Evolutionary conservation across 352 stramenopile species (phyloP).

Genomic region (Globisporangium apiculatum): DNA sequence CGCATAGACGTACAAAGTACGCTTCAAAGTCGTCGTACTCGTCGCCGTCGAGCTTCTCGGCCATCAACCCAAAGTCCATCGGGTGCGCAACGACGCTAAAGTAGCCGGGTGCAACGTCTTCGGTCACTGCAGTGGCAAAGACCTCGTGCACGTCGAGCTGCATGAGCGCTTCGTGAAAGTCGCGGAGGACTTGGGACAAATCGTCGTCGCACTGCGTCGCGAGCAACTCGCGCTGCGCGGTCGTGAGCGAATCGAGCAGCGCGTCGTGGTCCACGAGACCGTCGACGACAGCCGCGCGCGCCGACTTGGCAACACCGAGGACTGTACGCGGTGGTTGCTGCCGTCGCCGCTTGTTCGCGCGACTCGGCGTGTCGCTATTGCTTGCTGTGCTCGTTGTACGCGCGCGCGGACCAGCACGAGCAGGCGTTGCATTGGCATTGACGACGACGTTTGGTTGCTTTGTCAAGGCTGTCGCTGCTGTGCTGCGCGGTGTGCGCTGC

Average conservation of each 20-base stretch:
- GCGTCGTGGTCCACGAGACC: conserved; percentile 34
- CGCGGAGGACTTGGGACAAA: conserved; percentile 37
- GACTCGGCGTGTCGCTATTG: neutral
- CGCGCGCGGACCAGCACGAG: neutral
- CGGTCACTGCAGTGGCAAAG: conserved; percentile 86
- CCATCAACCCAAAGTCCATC: conserved; percentile 94
- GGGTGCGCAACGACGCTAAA: conserved; percentile 82
- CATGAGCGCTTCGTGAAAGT: conserved; percentile 68
- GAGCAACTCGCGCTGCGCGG: conserved; percentile 44
- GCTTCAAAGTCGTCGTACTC: conserved; percentile 60
- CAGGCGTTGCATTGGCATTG: neutral
- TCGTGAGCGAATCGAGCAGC: conserved; percentile 46
- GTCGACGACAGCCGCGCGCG: conserved; percentile 6
- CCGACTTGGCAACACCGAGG: conserved; percentile 1
- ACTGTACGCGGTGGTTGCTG: conserved; percentile 29
- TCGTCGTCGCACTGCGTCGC: conserved; percentile 53
- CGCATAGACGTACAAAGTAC: conserved; percentile 54
- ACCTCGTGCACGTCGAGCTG: conserved; percentile 74
- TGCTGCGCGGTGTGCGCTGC: neutral
- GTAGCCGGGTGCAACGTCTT: conserved; percentile 91
- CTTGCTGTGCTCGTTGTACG: conserved; percentile 4
- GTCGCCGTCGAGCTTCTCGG: conserved; percentile 50
- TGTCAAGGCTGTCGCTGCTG: neutral
- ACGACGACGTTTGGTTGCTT: neutral
- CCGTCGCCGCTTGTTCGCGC: conserved; percentile 2